Evolutionary conservation across 495 filamentous ascomycete genomes (phyloP).

Genomic region (Durotheca rogersii): DNA sequence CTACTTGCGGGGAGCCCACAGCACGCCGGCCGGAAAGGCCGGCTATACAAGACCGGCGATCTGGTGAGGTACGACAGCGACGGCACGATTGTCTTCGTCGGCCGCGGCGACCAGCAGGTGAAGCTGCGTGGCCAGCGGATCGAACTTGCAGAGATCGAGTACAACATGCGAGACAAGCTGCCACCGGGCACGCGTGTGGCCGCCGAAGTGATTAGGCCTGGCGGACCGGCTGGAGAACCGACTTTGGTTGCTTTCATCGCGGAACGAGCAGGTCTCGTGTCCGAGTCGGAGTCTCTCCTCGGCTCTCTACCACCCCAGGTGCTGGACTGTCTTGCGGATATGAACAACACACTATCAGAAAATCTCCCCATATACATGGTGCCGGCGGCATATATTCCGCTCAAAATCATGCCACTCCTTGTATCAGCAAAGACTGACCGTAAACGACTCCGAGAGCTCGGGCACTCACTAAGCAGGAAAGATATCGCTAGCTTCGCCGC

Average conservation of each 20-base stretch:
- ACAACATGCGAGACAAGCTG: constrained; percentile 47
- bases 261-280: constrained; percentile 29
- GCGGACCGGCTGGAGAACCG: constrained; percentile 37
- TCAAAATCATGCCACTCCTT: constrained; percentile 55
- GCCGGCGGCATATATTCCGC: constrained; percentile 60
- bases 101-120: constrained; percentile 63
- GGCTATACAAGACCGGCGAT: constrained; percentile 70
- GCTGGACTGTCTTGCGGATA: constrained; percentile 28
- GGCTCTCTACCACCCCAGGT: constrained; percentile 34
- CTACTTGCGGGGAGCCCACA: constrained; percentile 40
- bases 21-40: constrained; percentile 45
- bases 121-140: constrained; percentile 67
- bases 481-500: constrained; percentile 33
- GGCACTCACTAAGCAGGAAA: constrained; percentile 37
- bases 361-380: constrained; percentile 58
- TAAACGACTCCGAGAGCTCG: constrained; percentile 51
- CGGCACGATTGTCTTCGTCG: constrained; percentile 61
- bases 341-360: constrained; percentile 39
- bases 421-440: constrained; percentile 64
- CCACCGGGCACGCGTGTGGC: constrained; percentile 37
- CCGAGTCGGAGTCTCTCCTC: constrained; percentile 20
- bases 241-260: constrained; percentile 45
- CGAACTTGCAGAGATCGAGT: constrained; percentile 66
- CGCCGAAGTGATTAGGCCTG: constrained; percentile 48
- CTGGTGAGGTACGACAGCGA: constrained; percentile 59